phyloP scores from a whole-genome alignment of 441 rosid genomes.

The Erysimum cheiri region DNA sequence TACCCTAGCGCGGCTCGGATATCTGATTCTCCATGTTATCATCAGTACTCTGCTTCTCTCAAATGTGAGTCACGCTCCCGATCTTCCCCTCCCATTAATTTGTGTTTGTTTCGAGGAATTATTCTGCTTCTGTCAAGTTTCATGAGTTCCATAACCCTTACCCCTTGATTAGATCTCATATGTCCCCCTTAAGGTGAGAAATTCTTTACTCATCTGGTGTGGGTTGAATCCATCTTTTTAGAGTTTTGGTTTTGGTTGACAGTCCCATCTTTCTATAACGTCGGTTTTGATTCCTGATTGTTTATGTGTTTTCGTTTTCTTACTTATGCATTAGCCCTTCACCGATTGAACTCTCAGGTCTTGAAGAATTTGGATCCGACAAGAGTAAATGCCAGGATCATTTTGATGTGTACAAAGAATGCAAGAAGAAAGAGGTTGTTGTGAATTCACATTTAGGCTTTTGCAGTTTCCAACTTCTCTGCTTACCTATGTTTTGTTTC shows the following conservation, averaged over 20 bases:
- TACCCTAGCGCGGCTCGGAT: conserved; percentile 83
- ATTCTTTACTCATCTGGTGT: neutral
- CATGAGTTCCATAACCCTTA: neutral
- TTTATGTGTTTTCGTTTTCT: neutral
- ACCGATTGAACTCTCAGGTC: conserved; percentile 58
- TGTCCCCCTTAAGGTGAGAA: neutral
- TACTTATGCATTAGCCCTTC: conserved; percentile 14
- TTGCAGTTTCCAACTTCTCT: conserved; percentile 25
- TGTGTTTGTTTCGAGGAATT: conserved; percentile 7
- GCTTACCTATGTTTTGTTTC: conserved; percentile 33
- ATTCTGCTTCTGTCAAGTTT: neutral
- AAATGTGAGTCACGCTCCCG: conserved; percentile 58
- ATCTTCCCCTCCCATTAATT: neutral
- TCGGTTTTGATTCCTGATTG: conserved; percentile 1
- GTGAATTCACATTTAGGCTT: conserved; percentile 2
- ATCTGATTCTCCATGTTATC: conserved; percentile 81
- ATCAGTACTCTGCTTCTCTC: conserved; percentile 85
- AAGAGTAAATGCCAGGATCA: conserved; percentile 94
- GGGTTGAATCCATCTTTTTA: neutral
- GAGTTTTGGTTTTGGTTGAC: neutral
- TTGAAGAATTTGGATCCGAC: conserved; percentile 83
- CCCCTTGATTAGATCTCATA: conserved; percentile 16
- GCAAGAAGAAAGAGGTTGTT: conserved; percentile 94
- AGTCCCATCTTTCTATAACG: neutral
- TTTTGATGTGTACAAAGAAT: conserved; percentile 91